These are phyloP conservation scores for Gardenia jasminoides DNA, from an alignment of 257 asterid species.

Conservation along the genomic window DNA sequence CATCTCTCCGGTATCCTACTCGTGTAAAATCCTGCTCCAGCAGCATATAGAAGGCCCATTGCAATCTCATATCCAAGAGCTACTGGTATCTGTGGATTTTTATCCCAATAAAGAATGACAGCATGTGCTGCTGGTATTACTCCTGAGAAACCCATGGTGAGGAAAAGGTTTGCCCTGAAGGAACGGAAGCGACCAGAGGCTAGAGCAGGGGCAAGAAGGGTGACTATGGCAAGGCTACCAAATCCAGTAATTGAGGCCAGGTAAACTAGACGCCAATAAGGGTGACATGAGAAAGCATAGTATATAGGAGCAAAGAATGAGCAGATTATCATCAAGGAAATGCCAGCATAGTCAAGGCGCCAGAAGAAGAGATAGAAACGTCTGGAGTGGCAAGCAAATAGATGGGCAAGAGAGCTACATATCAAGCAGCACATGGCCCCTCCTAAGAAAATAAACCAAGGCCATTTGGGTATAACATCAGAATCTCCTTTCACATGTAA, in stretches of 20 bases:
- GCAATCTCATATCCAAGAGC: slow-evolving; percentile 69
- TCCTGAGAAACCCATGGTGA: slow-evolving; percentile 87
- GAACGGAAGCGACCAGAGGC: slow-evolving; percentile 56
- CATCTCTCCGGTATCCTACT: slow-evolving; percentile 85
- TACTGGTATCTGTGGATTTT: slow-evolving; percentile 43
- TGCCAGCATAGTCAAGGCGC: slow-evolving; percentile 92
- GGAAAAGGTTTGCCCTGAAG: slow-evolving; percentile 67
- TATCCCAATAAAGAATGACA: slow-evolving; percentile 48
- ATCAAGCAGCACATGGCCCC: slow-evolving; percentile 86
- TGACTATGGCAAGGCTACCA: slow-evolving; percentile 52
- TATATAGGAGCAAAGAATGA: slow-evolving; percentile 84
- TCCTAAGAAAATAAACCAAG: slow-evolving; percentile 81
- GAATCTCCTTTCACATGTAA: slow-evolving; percentile 25
- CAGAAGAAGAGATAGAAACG: slow-evolving; percentile 79
- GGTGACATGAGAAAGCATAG: slow-evolving; percentile 67
- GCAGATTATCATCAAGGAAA: slow-evolving; percentile 76
- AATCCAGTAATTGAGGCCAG: slow-evolving; percentile 55
- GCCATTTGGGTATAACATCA: slow-evolving; percentile 60
- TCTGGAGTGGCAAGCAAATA: slow-evolving; percentile 82
- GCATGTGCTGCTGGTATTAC: slow-evolving; percentile 85
- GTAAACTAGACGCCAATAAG: slow-evolving; percentile 54
- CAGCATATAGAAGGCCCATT: slow-evolving; percentile 71
- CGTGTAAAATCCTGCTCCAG: slow-evolving; percentile 64
- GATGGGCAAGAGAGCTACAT: slow-evolving; percentile 77
- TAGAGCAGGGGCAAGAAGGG: slow-evolving; percentile 72